phyloP scores from a whole-genome alignment of 805 yeast species.

The Kodamaea kakaduensis region DNA sequence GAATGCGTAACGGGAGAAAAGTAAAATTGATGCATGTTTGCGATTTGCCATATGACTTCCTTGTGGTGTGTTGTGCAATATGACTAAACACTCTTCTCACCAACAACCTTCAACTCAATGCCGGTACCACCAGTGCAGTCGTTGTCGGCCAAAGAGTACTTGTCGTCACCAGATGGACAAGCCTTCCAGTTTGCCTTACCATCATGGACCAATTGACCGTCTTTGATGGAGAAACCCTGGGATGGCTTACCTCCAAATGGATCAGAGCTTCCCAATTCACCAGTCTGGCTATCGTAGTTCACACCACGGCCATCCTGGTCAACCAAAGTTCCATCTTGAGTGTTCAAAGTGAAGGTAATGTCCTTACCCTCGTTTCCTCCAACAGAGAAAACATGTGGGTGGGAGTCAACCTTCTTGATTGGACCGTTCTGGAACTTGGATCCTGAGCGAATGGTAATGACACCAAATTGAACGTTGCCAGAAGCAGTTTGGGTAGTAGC shows the following conservation, averaged over 20 bases:
- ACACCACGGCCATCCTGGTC: constrained; percentile 31
- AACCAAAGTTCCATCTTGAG: constrained; percentile 23
- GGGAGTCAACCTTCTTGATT: constrained; percentile 23
- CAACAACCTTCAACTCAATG: constrained; percentile 21
- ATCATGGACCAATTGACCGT: constrained; percentile 31
- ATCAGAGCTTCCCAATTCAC: constrained; percentile 31
- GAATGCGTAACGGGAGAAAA: too few species aligned
- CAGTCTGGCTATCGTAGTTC: constrained; percentile 24
- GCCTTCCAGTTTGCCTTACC: constrained; percentile 36
- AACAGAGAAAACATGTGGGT: constrained; percentile 28
- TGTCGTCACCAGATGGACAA: constrained; percentile 29
- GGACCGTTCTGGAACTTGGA: constrained; percentile 18
- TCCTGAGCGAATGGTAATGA: constrained; percentile 20
- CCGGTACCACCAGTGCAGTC: constrained; percentile 28
- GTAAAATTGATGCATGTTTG: too few species aligned
- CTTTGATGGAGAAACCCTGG: constrained; percentile 35
- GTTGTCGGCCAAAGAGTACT: constrained; percentile 22
- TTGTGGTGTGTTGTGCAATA: too few species aligned
- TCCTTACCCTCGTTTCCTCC: constrained; percentile 25
- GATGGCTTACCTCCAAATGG: constrained; percentile 31
- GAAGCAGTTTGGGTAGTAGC: constrained; percentile 3
- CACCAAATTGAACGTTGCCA: constrained; percentile 12
- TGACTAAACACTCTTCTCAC: constrained; percentile 1
- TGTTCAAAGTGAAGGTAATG: constrained; percentile 18
- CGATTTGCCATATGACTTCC: too few species aligned